Percentiles rank a stretch among this genome's conserved stretches.
These are phyloP conservation scores for Mucor piriformis DNA, from an alignment of 371 early-diverging fungal genomes.

Conservation along the genomic window DNA sequence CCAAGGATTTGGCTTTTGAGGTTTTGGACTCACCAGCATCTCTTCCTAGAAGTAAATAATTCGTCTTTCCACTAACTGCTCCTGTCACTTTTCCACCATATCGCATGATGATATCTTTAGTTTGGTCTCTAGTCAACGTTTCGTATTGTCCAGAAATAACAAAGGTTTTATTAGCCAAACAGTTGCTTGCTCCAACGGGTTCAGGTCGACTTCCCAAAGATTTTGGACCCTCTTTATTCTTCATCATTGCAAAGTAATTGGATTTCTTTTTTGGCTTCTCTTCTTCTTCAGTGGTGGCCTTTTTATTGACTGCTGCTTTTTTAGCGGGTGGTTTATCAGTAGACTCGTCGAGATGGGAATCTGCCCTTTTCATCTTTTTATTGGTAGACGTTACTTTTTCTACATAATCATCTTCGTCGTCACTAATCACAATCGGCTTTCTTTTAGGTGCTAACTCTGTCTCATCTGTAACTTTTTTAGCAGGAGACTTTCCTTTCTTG, in stretches of 20 bases:
- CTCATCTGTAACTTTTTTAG: neutral
- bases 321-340: slow-evolving; percentile 3
- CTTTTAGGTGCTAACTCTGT: neutral
- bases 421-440: slow-evolving; percentile 1
- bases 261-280: slow-evolving; percentile 18
- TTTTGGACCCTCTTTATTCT: slow-evolving; percentile 58
- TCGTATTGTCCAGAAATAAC: slow-evolving; percentile 92
- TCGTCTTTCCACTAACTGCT: slow-evolving; percentile 88
- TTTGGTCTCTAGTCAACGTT: slow-evolving; percentile 77
- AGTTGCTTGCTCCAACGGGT: slow-evolving; percentile 80
- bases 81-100: slow-evolving; percentile 91
- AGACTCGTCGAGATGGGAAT: slow-evolving; percentile 20
- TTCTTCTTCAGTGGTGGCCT: slow-evolving; percentile 5
- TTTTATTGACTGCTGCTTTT: slow-evolving; percentile 9
- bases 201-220: slow-evolving; percentile 77
- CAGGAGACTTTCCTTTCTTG: neutral
- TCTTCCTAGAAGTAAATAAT: slow-evolving; percentile 88
- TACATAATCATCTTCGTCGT: slow-evolving; percentile 25
- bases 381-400: neutral
- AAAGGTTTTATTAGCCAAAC: slow-evolving; percentile 83
- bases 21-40: slow-evolving; percentile 95
- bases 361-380: slow-evolving; percentile 23
- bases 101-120: slow-evolving; percentile 83
- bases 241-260: slow-evolving; percentile 28
- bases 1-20: slow-evolving; percentile 78